Evolutionary conservation across 1,284 basidiomycete genomes (phyloP).

Genomic region (Omphalotus olearius): DNA sequence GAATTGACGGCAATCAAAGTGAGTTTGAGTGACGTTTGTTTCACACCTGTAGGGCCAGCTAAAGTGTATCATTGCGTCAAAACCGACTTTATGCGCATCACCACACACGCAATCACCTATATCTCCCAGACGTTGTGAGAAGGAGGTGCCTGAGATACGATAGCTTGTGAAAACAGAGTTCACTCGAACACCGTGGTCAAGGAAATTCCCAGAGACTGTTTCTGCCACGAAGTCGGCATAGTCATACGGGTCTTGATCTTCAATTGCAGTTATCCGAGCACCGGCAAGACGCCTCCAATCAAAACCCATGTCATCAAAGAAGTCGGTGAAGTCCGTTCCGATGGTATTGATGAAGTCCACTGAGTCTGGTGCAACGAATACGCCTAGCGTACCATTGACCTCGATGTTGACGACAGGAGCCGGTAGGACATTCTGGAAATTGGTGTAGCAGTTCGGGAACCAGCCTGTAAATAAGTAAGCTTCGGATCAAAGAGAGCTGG

Average conservation of each 20-base stretch:
- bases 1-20: conserved; percentile 43
- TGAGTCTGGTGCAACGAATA: conserved; percentile 55
- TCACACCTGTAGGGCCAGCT: conserved; percentile 48
- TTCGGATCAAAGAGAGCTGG: not conserved
- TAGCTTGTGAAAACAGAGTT: conserved; percentile 64
- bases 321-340: conserved; percentile 41
- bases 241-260: conserved; percentile 48
- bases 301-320: conserved; percentile 48
- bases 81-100: not conserved
- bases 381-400: conserved; percentile 44
- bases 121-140: conserved; percentile 51
- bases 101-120: not conserved
- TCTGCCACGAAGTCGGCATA: conserved; percentile 54
- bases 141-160: conserved; percentile 40
- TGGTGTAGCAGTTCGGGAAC: conserved; percentile 54
- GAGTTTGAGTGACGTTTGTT: conserved; percentile 42
- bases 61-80: conserved; percentile 9
- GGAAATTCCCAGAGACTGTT: conserved; percentile 57
- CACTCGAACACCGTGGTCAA: conserved; percentile 59
- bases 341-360: conserved; percentile 45
- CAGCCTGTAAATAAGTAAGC: conserved; percentile 35
- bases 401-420: conserved; percentile 54
- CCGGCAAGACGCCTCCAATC: conserved; percentile 59
- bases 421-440: conserved; percentile 56
- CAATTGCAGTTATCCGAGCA: conserved; percentile 51